Conservation (phyloP, 2,329 filamentous ascomycete genomes). For the Raffaelea ambrosiae region DNA sequence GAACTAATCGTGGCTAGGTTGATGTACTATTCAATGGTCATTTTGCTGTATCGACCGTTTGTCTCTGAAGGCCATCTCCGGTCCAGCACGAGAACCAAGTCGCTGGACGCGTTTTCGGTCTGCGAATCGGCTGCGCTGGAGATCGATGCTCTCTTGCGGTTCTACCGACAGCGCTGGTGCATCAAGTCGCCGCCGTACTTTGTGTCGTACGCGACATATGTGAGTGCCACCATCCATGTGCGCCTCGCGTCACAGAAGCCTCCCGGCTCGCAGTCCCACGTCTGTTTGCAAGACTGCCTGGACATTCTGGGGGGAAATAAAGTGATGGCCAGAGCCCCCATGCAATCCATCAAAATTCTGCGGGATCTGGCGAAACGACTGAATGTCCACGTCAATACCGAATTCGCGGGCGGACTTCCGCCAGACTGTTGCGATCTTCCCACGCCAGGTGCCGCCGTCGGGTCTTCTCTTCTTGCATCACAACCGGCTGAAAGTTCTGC, state of each 20-base stretch:
- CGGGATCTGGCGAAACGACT: background rate
- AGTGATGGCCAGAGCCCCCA: background rate
- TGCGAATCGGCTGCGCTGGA: slow-evolving; percentile 25
- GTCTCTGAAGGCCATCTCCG: slow-evolving; percentile 12
- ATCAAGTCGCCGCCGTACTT: slow-evolving; percentile 37
- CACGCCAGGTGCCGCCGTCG: too few species aligned
- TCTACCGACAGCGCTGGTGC: slow-evolving; percentile 30
- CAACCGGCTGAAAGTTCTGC: too few species aligned
- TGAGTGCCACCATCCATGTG: slow-evolving; percentile 42
- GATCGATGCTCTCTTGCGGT: slow-evolving; percentile 13
- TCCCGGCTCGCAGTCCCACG: slow-evolving; percentile 22
- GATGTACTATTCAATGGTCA: slow-evolving; percentile 26
- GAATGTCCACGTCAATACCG: background rate
- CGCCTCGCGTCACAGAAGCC: slow-evolving; percentile 35
- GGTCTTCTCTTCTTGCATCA: too few species aligned
- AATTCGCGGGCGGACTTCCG: too few species aligned
- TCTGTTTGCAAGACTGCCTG: slow-evolving; percentile 32
- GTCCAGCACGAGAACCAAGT: background rate
- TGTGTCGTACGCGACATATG: slow-evolving; percentile 47
- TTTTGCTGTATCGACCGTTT: slow-evolving; percentile 36
- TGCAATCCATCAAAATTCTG: background rate
- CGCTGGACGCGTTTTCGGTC: slow-evolving; percentile 9
- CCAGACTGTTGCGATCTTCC: too few species aligned
- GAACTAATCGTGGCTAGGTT: slow-evolving; percentile 19
- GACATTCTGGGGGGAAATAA: slow-evolving; percentile 38